Evolutionary conservation across 352 stramenopile species (phyloP), one percentile per base, ranked within the genome.

Genomic region (Saprolegnia parasitica): DNA sequence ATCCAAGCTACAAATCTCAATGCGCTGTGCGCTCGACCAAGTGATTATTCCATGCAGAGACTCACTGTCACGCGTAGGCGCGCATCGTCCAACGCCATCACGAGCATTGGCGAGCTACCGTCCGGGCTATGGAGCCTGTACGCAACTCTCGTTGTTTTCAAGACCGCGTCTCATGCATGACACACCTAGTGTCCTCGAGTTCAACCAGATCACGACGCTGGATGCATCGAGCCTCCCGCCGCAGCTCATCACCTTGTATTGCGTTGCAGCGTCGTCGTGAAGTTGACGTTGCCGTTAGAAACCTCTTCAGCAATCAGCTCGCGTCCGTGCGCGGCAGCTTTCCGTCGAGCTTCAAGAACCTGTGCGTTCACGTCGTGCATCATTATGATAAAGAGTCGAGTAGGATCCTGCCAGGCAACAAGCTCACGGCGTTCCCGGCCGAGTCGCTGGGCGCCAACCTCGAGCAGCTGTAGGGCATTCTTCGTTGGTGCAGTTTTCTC

Each of bases 71-170:
- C 2, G 13, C 35, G 26, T 45, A 70, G 63, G n/a, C 23, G 18
- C 29, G 46, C 47, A 11, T 26, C 63, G 29, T 62, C n/a, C 63
- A 70, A 70, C 54, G 55, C 23, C 32, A 24, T 70, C 46, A 49
- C 45, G 13, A 58, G 20, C 13, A 42, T 70, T 18, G 63, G 61
- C 16, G 37, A 18, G 18, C 20, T 60, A 9, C 52, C 52, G 24
- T 26, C n/a, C 11, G n/a, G 11, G 24, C 52, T 60, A 16, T 60
- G 52, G 52, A 60, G 52, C 52, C 20, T 60, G 52, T 60, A 60
- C 21, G 46, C 46, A 52, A 52, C 52, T 60, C 29, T 5, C 29
- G 2, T 35, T 35, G 29, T 35, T 35, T 60, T 60, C 10, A 49
- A n/a, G 10, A 60, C 13, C 3, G 24, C 52, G 3, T 35, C 13